A percentile compares a stretch with the other conserved stretches of the same genome.
Conservation (phyloP, 352 stramenopile genomes). For the Phytophthora agathidicida region DNA sequence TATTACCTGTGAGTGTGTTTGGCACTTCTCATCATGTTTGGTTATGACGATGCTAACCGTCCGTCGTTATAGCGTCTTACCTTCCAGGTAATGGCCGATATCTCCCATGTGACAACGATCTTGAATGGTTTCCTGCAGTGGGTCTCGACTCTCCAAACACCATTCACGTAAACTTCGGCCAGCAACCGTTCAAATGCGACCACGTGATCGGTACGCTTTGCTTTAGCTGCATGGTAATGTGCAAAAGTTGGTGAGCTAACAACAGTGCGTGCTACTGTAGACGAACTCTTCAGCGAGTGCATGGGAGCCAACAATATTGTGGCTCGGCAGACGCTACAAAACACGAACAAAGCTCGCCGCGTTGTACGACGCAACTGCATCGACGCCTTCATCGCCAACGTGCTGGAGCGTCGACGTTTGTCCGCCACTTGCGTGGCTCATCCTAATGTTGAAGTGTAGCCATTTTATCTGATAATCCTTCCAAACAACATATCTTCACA, state of each 20-base stretch:
- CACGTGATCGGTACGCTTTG: conserved; percentile 31
- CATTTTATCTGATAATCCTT: conserved; percentile 30
- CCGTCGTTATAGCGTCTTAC: conserved; percentile 8
- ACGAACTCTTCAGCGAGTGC: conserved; percentile 60
- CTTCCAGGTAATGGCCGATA: conserved; percentile 19
- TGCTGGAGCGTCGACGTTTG: conserved; percentile 20
- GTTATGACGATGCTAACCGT: conserved; percentile 4
- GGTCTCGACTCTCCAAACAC: conserved; percentile 73
- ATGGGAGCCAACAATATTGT: conserved; percentile 12
- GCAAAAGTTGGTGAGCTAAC: background rate
- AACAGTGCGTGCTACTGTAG: conserved; percentile 13
- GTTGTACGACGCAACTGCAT: conserved; percentile 24
- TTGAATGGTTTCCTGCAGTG: conserved; percentile 75
- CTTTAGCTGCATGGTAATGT: conserved; percentile 1
- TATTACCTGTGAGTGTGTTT: conserved; percentile 42
- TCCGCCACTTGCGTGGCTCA: background rate
- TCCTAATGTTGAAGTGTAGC: conserved; percentile 3
- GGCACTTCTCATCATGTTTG: background rate
- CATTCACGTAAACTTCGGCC: conserved; percentile 83
- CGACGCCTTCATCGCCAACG: conserved; percentile 27
- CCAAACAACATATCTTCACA: conserved; percentile 10
- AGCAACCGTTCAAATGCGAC: conserved; percentile 64
- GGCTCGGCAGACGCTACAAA: conserved; percentile 22
- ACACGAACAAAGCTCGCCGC: conserved; percentile 11
- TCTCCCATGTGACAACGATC: conserved; percentile 29